Percentiles rank a stretch among this genome's conserved stretches.
Evolutionary conservation across 2,329 filamentous ascomycete species (phyloP).

Genomic region (Epichloe coenophiala): DNA sequence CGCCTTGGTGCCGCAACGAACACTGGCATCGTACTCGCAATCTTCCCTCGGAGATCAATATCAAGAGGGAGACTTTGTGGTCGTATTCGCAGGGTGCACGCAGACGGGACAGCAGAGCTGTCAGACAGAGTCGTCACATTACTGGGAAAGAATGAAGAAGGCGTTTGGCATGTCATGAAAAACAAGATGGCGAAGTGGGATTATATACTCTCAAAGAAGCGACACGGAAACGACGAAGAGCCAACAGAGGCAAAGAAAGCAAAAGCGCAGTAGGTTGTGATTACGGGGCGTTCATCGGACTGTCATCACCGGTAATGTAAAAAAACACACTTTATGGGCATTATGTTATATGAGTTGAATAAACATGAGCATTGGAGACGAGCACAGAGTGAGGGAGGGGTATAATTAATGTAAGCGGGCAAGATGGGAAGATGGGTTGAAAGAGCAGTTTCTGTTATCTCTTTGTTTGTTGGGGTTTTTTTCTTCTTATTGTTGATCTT

Average conservation of each 20-base stretch:
- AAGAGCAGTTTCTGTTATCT: background rate
- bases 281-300: conserved; percentile 7
- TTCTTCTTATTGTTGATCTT: background rate
- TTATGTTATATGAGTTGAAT: conserved; percentile 8
- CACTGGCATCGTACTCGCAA: conserved; percentile 65
- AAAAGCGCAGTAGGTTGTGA: conserved; percentile 4
- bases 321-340: background rate
- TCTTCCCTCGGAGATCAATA: conserved; percentile 48
- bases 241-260: background rate
- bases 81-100: conserved; percentile 65
- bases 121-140: conserved; percentile 51
- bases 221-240: background rate
- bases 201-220: background rate
- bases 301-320: conserved; percentile 1
- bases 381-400: background rate
- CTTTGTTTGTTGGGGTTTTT: background rate
- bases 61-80: conserved; percentile 71
- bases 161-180: conserved; percentile 18
- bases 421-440: background rate
- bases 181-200: background rate
- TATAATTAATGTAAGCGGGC: background rate
- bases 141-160: conserved; percentile 32
- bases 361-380: conserved; percentile 2
- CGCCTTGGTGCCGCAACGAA: conserved; percentile 75
- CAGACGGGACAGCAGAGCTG: conserved; percentile 47